phyloP scores from a whole-genome alignment of 169 alveolate genomes.

The Sarcocystis neurona region DNA sequence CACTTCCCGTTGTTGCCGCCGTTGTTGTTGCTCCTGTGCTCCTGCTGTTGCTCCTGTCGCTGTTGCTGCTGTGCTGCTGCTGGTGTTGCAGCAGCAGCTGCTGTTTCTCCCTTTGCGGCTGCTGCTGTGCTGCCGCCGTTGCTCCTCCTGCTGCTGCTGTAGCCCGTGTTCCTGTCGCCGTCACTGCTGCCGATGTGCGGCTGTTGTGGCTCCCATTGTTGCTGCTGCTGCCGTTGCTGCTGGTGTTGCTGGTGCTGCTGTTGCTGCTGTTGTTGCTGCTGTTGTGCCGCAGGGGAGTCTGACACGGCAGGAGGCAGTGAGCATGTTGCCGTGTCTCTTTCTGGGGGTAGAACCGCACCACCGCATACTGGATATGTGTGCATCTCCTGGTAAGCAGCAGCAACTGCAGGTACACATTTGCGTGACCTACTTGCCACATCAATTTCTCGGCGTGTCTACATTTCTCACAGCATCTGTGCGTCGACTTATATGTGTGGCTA shows the following conservation, averaged over 20 bases:
- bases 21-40: too few species aligned
- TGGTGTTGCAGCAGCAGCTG: too few species aligned
- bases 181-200: not conserved
- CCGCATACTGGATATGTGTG: conserved; percentile 86
- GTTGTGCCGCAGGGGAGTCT: conserved; percentile 46
- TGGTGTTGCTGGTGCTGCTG: not conserved
- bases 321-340: conserved; percentile 87
- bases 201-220: too few species aligned
- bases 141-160: not conserved
- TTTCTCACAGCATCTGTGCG: not conserved
- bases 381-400: conserved; percentile 82
- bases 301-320: conserved; percentile 82
- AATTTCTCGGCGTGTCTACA: too few species aligned
- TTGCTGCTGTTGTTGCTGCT: not conserved
- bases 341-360: conserved; percentile 74
- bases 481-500: not conserved
- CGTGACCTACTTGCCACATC: too few species aligned
- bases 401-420: too few species aligned
- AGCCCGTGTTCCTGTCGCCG: not conserved
- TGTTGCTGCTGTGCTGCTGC: too few species aligned
- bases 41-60: too few species aligned
- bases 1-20: too few species aligned
- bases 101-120: not conserved
- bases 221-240: not conserved
- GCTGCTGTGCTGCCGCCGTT: not conserved